These are phyloP conservation scores for Cladophialophora carrionii DNA, from an alignment of 2,329 filamentous ascomycete species.

Conservation along the genomic window DNA sequence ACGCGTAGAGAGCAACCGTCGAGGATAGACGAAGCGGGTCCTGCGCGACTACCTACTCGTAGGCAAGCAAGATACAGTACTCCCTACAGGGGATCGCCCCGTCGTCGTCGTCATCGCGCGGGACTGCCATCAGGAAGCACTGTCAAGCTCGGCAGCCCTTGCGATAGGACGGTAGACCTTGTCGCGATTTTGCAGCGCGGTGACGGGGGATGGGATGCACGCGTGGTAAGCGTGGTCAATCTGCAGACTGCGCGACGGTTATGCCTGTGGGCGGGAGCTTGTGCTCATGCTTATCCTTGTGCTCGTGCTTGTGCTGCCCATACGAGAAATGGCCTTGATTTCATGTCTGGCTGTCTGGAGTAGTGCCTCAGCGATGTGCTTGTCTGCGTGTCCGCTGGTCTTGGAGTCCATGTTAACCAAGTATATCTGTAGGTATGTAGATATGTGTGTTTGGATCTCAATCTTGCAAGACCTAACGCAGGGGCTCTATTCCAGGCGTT, in stretches of 20 bases:
- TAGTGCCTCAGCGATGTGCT: constrained; percentile 43
- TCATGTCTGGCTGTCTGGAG: constrained; percentile 55
- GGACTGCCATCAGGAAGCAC: too few species aligned
- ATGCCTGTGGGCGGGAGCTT: constrained; percentile 52
- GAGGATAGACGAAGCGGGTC: too few species aligned
- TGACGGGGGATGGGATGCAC: constrained; percentile 52
- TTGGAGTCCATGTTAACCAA: not conserved
- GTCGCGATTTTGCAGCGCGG: constrained; percentile 59
- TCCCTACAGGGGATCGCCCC: too few species aligned
- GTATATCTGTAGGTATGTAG: too few species aligned
- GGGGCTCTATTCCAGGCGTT: not conserved
- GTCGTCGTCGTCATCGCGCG: too few species aligned
- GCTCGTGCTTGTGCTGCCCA: constrained; percentile 44
- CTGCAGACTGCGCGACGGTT: constrained; percentile 35
- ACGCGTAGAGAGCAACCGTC: too few species aligned
- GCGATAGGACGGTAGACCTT: constrained; percentile 63
- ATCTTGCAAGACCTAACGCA: too few species aligned
- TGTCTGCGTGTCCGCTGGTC: not conserved
- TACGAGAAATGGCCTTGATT: constrained; percentile 58
- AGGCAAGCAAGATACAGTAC: too few species aligned
- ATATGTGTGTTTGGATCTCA: too few species aligned
- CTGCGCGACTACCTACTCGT: too few species aligned
- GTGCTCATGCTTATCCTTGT: too few species aligned
- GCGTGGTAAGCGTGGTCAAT: constrained; percentile 54
- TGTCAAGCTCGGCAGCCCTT: too few species aligned